Base-by-base conservation (phyloP, 2,329 filamentous ascomycete genomes). In the Sclerotinia sclerotiorum region DNA sequence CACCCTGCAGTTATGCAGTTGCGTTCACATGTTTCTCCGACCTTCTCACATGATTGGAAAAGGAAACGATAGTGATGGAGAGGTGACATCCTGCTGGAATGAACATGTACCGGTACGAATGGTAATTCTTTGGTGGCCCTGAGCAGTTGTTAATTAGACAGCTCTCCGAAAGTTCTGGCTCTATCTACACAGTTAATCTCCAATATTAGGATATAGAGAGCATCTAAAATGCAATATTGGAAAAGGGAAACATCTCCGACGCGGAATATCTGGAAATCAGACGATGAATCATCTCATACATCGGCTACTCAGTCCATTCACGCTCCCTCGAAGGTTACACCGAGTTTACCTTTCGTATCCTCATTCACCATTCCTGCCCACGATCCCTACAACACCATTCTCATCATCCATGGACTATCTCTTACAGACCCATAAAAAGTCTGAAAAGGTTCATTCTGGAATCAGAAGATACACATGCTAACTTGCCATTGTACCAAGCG, bases 361-460 rank as follows among this genome's bases (percentile, higher is more conserved):
- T 65, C 21, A 44, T 35, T 57, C 49, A 57, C 17, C 49, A n/a
- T 46, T 44, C 27, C 35, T 51, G n/a, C 27, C 39, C 51, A 56
- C 29, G 19, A 65, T 57, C 63, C 63, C 51, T 51, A 63, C 60
- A 51, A 21, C 29, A 63, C 7, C 60, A 51, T 51, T 24, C 21
- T 39, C 46, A 27, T 51, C 60, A 63, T 42, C 46, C 60, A 63
- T 52, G 46, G 35, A 27, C 21, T 19, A 13, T 39, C 46, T 51
- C 27, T 51, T 35, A 8, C 29, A 10, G 60, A n/a, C 60, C 60
- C 60, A 63, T 63, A 63, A 51, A 51, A 63, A 42, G n/a, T 24
- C 1, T 8, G 29, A 51, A 51, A 39, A 63, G 15, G 29, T 51
- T n/a, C 60, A 63, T 42, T 52, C 60, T 63, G 44, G 44, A 62